Conservation (phyloP, 2,329 filamentous ascomycete genomes). For the Aspergillus oerlinghausenensis region DNA sequence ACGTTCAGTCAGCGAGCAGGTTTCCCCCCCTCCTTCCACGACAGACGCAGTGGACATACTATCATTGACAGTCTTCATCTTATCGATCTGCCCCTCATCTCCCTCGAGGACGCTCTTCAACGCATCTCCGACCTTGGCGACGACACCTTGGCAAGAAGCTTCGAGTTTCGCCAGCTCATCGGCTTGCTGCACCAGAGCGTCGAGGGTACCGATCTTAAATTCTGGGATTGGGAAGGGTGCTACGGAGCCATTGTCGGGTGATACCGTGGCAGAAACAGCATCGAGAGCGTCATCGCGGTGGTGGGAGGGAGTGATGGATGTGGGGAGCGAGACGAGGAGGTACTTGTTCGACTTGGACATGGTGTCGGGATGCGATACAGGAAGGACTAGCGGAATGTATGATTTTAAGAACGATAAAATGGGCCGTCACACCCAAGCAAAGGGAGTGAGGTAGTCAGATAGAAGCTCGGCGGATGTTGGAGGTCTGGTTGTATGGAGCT, state of each 20-base stretch:
- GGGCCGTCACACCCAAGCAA: background rate
- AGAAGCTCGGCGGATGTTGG: background rate
- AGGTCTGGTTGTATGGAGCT: background rate
- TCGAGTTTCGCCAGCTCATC: conserved; percentile 92
- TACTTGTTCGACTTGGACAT: conserved; percentile 59
- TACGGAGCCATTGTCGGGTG: conserved; percentile 69
- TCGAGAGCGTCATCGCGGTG: conserved; percentile 77
- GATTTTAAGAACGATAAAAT: background rate
- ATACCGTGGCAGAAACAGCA: conserved; percentile 67
- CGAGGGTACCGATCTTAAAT: conserved; percentile 96
- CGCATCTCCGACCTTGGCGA: conserved; percentile 82
- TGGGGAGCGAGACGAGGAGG: conserved; percentile 83
- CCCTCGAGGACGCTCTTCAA: conserved; percentile 77
- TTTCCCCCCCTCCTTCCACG: conserved; percentile 7
- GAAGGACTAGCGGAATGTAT: background rate
- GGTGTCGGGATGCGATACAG: conserved; percentile 5
- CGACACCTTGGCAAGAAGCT: conserved; percentile 70
- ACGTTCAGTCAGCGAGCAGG: conserved; percentile 14
- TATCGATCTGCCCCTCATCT: conserved; percentile 73
- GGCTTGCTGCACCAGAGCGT: conserved; percentile 91
- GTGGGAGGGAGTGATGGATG: conserved; percentile 75
- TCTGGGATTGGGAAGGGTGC: conserved; percentile 78
- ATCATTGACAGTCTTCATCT: conserved; percentile 92
- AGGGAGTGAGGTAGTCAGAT: background rate
- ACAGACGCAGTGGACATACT: conserved; percentile 53